Evolutionary conservation across 2,329 filamentous ascomycete genomes (phyloP).

Genomic region (Blumeria graminis): DNA sequence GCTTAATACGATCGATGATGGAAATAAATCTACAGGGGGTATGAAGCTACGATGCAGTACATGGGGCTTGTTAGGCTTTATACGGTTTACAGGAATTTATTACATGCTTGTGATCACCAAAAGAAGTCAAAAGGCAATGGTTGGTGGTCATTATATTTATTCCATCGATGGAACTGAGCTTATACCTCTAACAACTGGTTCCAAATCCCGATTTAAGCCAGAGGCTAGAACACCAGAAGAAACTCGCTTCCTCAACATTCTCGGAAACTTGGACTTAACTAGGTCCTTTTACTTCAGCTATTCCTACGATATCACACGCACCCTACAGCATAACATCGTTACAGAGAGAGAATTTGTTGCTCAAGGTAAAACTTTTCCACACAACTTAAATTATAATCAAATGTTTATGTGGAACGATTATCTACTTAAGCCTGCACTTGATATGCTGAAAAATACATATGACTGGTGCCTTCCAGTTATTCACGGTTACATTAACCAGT

Average conservation of each 20-base stretch:
- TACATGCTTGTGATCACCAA: constrained; percentile 97
- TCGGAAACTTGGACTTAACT: constrained; percentile 76
- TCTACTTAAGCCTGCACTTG: constrained; percentile 50
- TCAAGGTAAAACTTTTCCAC: constrained; percentile 33
- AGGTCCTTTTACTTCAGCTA: constrained; percentile 96
- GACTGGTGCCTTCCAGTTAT: constrained; percentile 95
- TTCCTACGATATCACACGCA: constrained; percentile 85
- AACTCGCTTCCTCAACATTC: constrained; percentile 62
- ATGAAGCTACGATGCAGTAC: constrained; percentile 73
- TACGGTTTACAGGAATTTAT: constrained; percentile 82
- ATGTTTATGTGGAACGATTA: constrained; percentile 99
- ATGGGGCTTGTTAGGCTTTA: constrained; percentile 88
- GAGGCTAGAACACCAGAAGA: constrained; percentile 69
- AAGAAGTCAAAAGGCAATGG: constrained; percentile 82
- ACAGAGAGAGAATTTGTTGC: constrained; percentile 50
- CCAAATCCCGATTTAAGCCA: constrained; percentile 41
- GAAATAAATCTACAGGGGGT: constrained; percentile 74
- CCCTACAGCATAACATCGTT: constrained; percentile 76
- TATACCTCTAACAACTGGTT: constrained; percentile 56
- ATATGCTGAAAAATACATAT: constrained; percentile 52
- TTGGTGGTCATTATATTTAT: constrained; percentile 89
- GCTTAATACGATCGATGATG: constrained; percentile 84
- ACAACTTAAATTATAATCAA: constrained; percentile 48
- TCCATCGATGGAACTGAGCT: constrained; percentile 87
- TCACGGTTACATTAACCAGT: constrained; percentile 88